Evolutionary conservation across 2,329 filamentous ascomycete species (phyloP), one percentile per base, ranked within the genome.

Genomic region (Graphilbum ipis-grandicollis): DNA sequence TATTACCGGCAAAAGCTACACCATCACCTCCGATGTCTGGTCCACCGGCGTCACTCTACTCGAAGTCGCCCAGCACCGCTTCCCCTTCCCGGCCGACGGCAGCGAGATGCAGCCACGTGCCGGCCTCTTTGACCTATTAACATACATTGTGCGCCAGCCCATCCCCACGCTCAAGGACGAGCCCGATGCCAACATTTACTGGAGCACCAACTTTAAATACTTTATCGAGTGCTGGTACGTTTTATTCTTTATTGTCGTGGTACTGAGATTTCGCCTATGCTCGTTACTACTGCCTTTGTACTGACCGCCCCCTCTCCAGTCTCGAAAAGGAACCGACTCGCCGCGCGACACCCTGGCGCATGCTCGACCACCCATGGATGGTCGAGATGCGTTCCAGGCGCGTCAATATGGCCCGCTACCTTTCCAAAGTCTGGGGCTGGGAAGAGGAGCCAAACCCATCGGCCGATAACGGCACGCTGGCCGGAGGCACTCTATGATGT

Each of bases 311-410:
- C 15, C 17, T 19, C n/a, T 21, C 5, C 32, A 96, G 90, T 61
- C 70, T 98, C 40, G 90, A 98, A 57, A 98, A 98, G 60, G 84
- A 94, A 48, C 77, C 83, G 17, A 70, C 68, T 40, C 75, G 86
- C 50, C 71, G 90, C 53, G 90, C 88, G 22, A 93, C 82, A 41
- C 90, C 90, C 12, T 98, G 90, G 90, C 82, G 88, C 50, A 98
- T 98, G 86, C 72, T 93, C 44, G 90, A 98, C 53, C 90, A 98
- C 59, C 90, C 90, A 2, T 98, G 90, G 90, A 93, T 98, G 78
- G 65, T 83, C 31, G 90, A 98, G 51, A 96, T 96, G 83, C 79
- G 79, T 50, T 68, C 74, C 38, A 96, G 94, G 66, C 83, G 90
- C 48, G 90, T 98, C 54, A 96, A 96, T 58, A 96, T 98, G 86